Conservation (phyloP, 192 early-diverging fungal species). For the Dissophora globulifera region DNA sequence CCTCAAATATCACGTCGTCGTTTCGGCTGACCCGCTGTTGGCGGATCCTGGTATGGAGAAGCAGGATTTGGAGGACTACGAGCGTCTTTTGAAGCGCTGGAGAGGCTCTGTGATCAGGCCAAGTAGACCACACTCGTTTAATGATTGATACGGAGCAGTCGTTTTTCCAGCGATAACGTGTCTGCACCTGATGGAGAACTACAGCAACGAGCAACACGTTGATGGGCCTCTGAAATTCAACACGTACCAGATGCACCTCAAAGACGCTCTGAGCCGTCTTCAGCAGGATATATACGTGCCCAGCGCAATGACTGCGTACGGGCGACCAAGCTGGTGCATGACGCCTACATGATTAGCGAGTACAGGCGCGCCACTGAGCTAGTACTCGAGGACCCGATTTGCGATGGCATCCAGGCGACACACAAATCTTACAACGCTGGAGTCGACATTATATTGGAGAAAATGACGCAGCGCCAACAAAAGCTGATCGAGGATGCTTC, state of each 20-base stretch:
- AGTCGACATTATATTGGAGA: slow-evolving; percentile 74
- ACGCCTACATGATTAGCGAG: slow-evolving; percentile 65
- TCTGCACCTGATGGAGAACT: slow-evolving; percentile 71
- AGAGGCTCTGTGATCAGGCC: slow-evolving; percentile 73
- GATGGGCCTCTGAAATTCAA: slow-evolving; percentile 82
- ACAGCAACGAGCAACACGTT: slow-evolving; percentile 64
- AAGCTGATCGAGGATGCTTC: neutral
- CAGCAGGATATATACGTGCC: slow-evolving; percentile 71
- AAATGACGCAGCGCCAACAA: slow-evolving; percentile 49
- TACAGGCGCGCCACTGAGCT: slow-evolving; percentile 70
- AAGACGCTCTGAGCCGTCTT: slow-evolving; percentile 70
- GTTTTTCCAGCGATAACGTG: slow-evolving; percentile 93
- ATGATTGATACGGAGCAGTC: slow-evolving; percentile 94
- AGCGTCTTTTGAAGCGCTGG: slow-evolving; percentile 73
- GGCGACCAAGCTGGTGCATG: slow-evolving; percentile 82
- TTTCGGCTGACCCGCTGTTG: slow-evolving; percentile 20
- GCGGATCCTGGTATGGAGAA: slow-evolving; percentile 33
- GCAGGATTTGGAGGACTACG: slow-evolving; percentile 77
- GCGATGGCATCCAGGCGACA: slow-evolving; percentile 79
- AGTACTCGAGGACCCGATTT: slow-evolving; percentile 83
- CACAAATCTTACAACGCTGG: slow-evolving; percentile 85
- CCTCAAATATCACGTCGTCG: too few relatives aligned
- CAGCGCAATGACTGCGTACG: slow-evolving; percentile 76
- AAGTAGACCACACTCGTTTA: slow-evolving; percentile 71
- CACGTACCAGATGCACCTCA: slow-evolving; percentile 96